Conservation (phyloP, 768 basidiomycete genomes). For the Psilocybe subaeruginosa region DNA sequence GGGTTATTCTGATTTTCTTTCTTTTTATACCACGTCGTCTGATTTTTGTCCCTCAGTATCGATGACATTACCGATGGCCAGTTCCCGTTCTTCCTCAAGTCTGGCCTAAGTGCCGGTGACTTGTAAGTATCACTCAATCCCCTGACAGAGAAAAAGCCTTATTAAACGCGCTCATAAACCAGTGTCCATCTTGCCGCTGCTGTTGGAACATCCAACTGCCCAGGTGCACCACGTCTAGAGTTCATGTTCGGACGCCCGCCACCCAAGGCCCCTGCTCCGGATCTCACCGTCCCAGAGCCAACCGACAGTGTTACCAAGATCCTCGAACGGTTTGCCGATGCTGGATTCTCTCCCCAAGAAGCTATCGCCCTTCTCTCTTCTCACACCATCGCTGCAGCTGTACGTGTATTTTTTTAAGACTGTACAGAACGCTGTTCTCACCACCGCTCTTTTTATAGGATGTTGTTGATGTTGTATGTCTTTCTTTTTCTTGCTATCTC, state of each 20-base stretch:
- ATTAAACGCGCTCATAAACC: too few relatives aligned
- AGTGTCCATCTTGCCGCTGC: conserved; percentile 19
- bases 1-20: not conserved
- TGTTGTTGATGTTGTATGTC: conserved; percentile 6
- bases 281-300: conserved; percentile 19
- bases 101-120: conserved; percentile 12
- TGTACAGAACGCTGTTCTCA: too few relatives aligned
- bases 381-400: conserved; percentile 21
- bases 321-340: conserved; percentile 24
- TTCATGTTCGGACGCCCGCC: conserved; percentile 29
- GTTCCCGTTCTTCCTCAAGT: conserved; percentile 15
- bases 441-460: not conserved
- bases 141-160: too few relatives aligned
- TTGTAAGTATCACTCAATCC: conserved; percentile 9
- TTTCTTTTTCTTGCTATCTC: not conserved
- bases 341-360: conserved; percentile 22
- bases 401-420: not conserved
- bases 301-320: conserved; percentile 20
- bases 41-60: not conserved
- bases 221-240: conserved; percentile 32
- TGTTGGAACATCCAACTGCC: conserved; percentile 32
- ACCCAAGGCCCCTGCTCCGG: conserved; percentile 18
- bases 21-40: not conserved
- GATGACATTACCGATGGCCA: conserved; percentile 15
- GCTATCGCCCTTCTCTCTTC: conserved; percentile 21